Evolutionary conservation across 2,329 filamentous ascomycete species (phyloP).

Genomic region (Cladosporium halotolerans): DNA sequence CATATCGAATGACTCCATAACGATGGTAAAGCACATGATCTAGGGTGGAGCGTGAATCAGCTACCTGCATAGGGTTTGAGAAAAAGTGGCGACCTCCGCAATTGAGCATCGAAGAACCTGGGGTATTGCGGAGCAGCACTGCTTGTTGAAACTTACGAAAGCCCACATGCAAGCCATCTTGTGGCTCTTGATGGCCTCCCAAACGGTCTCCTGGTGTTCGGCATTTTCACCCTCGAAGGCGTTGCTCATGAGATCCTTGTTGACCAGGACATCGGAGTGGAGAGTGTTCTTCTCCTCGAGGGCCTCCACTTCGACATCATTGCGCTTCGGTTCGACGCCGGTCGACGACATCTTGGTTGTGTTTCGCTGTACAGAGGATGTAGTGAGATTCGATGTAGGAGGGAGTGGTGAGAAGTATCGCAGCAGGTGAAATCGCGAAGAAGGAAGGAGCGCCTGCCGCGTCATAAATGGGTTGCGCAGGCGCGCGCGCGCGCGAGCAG

Average conservation of each 20-base stretch:
- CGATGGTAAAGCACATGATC: slow-evolving; percentile 46
- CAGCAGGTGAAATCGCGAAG: too few species aligned
- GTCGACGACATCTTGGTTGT: slow-evolving; percentile 6
- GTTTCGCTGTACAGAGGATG: background rate
- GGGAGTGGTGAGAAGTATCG: background rate
- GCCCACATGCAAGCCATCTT: slow-evolving; percentile 47
- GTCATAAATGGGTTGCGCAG: too few species aligned
- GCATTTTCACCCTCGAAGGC: slow-evolving; percentile 51
- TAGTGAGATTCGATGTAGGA: background rate
- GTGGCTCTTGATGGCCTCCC: slow-evolving; percentile 42
- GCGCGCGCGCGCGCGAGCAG: background rate
- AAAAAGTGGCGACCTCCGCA: too few species aligned
- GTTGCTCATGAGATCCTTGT: slow-evolving; percentile 36
- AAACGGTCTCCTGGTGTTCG: slow-evolving; percentile 43
- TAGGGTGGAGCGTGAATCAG: background rate
- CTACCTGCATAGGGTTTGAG: too few species aligned
- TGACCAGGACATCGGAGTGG: slow-evolving; percentile 32
- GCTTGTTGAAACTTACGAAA: slow-evolving; percentile 44
- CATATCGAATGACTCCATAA: slow-evolving; percentile 56
- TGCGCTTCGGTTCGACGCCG: slow-evolving; percentile 6
- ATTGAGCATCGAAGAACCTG: too few species aligned
- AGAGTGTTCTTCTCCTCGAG: slow-evolving; percentile 40
- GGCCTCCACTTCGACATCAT: slow-evolving; percentile 35
- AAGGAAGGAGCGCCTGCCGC: too few species aligned
- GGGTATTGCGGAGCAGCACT: too few species aligned